Conservation (phyloP, 306 rosid genomes). For the Quercus parvula region DNA sequence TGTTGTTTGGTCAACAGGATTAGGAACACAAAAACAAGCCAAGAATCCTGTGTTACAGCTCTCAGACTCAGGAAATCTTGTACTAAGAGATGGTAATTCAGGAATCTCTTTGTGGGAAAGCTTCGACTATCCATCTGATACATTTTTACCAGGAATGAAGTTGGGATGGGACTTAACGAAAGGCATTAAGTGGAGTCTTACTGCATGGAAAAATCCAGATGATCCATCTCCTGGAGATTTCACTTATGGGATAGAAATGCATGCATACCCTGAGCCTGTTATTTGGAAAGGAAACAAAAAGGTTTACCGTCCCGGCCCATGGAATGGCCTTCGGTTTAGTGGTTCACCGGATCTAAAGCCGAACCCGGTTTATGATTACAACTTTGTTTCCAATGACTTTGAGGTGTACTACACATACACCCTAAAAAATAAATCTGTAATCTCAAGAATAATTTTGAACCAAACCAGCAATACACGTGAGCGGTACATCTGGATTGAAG, state of each 20-base stretch:
- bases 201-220: constrained; percentile 13
- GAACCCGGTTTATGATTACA: background rate
- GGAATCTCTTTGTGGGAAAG: no score
- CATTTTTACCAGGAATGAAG: constrained; percentile 13
- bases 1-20: no score
- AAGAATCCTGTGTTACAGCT: no score
- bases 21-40: no score
- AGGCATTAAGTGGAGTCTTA: background rate
- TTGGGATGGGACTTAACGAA: background rate
- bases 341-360: background rate
- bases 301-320: constrained; percentile 3
- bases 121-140: no score
- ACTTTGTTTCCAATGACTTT: background rate
- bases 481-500: constrained; percentile 6
- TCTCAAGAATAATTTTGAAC: background rate
- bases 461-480: background rate
- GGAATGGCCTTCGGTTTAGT: constrained; percentile 20
- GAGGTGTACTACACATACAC: constrained; percentile 1
- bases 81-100: no score
- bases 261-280: background rate
- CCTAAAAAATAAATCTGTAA: background rate
- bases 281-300: background rate
- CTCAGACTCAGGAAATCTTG: no score
- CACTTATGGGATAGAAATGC: background rate
- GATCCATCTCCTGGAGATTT: constrained; percentile 17